Base-by-base conservation (phyloP, 2,329 filamentous ascomycete genomes). In the Ciborinia camelliae region DNA sequence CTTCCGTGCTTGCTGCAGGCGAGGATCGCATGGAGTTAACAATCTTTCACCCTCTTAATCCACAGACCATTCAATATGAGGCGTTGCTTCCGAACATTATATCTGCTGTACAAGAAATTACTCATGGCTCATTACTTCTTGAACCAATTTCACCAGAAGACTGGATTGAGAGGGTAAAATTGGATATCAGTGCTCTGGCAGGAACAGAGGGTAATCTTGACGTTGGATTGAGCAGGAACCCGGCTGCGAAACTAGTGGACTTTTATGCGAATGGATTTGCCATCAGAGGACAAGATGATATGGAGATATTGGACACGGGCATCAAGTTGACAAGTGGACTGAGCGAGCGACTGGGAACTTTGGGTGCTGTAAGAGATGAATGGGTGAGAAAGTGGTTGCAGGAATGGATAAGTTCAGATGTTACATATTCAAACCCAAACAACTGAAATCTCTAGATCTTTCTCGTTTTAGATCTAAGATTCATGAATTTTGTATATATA, bases 321-420 rank as follows among this genome's bases (percentile, higher is more conserved):
- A 14, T 28, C 0, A 20, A 12, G 6, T 12, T 1, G 26, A n/a
- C 0, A 12, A 4, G 9, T 4, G 23, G 23, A 6, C 1, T 30
- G 52, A 55, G 9, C 5, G 10, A 4, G 23, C 1, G 15, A 28
- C 9, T 8, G 23, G 18, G 9, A 23, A 55, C 12, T 20, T 37
- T 1, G 8, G 0, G 6, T 20, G 37, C 10, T 6, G 23, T 28
- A 35, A 30, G 26, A 2, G 9, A 30, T 41, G 9, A 14, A 41
- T n/a, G 4, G n/a, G 14, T 28, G 23, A 39, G 14, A 20, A 18
- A 14, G 23, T 37, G 23, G 15, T 5, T 54, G 15, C 15, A 10
- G 5, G 8, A 15, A 55, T 41, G 4, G 35, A 7, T 30, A 41
- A 2, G 2, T 10, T 9, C 2, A 1, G 9, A 30, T 55, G 15